Percentiles rank a stretch among this genome's conserved stretches.
These are phyloP conservation scores for Penicillium subrubescens DNA, from an alignment of 495 filamentous ascomycete species.

Conservation along the genomic window DNA sequence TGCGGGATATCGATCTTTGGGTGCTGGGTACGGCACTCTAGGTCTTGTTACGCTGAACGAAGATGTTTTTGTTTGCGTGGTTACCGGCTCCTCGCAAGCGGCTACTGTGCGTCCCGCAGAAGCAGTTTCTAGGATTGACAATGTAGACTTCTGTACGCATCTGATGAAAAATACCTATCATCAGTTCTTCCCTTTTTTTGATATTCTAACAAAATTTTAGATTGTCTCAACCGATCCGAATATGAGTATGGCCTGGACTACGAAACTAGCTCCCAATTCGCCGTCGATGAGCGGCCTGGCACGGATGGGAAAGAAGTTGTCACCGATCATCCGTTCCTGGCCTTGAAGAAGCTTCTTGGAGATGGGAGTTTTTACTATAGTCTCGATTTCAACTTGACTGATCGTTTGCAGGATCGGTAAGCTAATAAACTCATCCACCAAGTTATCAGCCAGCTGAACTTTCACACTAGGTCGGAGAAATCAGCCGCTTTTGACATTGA, in stretches of 20 bases:
- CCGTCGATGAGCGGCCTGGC: slow-evolving; percentile 55
- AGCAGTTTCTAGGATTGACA: slow-evolving; percentile 81
- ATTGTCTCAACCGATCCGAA: slow-evolving; percentile 81
- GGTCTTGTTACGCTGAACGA: slow-evolving; percentile 82
- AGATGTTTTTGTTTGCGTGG: slow-evolving; percentile 92
- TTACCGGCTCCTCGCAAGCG: slow-evolving; percentile 73
- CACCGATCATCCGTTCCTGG: slow-evolving; percentile 83
- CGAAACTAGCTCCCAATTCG: slow-evolving; percentile 56
- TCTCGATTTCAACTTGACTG: slow-evolving; percentile 93
- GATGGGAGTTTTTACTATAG: slow-evolving; percentile 99
- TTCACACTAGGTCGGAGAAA: slow-evolving; percentile 41
- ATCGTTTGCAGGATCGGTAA: slow-evolving; percentile 88
- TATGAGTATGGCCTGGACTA: slow-evolving; percentile 75
- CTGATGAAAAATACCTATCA: neutral
- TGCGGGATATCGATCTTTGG: slow-evolving; percentile 70
- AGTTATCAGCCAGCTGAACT: slow-evolving; percentile 47
- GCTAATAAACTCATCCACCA: slow-evolving; percentile 18
- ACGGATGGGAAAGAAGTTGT: slow-evolving; percentile 64
- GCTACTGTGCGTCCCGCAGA: slow-evolving; percentile 85
- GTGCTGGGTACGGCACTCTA: slow-evolving; percentile 83
- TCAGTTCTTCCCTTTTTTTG: neutral
- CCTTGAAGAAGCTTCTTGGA: slow-evolving; percentile 85
- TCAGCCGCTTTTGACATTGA: slow-evolving; percentile 73
- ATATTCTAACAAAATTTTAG: slow-evolving; percentile 33
- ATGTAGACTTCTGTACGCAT: slow-evolving; percentile 79